A percentile compares a stretch with the other conserved stretches of the same genome.
Evolutionary conservation across 345 rosid genomes (phyloP).

Genomic region (Sapria himalayana): DNA sequence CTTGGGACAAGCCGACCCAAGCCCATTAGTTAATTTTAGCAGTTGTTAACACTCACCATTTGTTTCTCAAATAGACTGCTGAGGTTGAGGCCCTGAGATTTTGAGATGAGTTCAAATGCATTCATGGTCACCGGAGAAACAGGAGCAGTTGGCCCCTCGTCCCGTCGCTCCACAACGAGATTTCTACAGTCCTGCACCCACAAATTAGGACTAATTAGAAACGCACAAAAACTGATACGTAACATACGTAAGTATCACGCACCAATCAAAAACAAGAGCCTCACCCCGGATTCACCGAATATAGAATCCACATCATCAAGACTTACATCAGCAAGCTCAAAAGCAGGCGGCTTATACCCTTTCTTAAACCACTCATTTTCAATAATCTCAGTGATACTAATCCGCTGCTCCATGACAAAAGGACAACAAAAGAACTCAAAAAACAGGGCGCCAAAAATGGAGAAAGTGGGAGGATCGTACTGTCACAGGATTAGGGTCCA

Average conservation of each 20-base stretch:
- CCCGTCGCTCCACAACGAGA: conserved; percentile 86
- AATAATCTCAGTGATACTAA: conserved; percentile 55
- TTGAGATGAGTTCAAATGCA: conserved; percentile 93
- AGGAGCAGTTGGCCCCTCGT: conserved; percentile 23
- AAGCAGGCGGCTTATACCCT: conserved; percentile 72
- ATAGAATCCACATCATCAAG: conserved; percentile 74
- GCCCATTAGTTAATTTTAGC: too few species aligned
- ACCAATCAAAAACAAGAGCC: conserved; percentile 9
- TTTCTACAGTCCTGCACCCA: conserved; percentile 31
- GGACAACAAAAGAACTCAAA: conserved; percentile 6
- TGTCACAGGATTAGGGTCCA: conserved; percentile 77
- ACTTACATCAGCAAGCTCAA: conserved; percentile 57
- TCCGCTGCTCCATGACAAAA: conserved; percentile 46
- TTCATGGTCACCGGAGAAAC: conserved; percentile 71
- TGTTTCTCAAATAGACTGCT: conserved; percentile 82
- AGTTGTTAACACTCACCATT: conserved; percentile 60
- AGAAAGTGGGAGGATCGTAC: conserved; percentile 17
- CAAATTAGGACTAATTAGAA: conserved; percentile 9
- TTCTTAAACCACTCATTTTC: conserved; percentile 96
- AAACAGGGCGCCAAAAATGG: too few species aligned
- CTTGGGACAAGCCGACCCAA: too few species aligned
- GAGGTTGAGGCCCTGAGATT: conserved; percentile 94
- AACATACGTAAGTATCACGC: conserved; percentile 1
- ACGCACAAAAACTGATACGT: conserved; percentile 1
- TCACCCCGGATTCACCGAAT: conserved; percentile 61